Evolutionary conservation across 176 grass and related monocot genomes (phyloP).

Genomic region (Pontederia paniculata): DNA sequence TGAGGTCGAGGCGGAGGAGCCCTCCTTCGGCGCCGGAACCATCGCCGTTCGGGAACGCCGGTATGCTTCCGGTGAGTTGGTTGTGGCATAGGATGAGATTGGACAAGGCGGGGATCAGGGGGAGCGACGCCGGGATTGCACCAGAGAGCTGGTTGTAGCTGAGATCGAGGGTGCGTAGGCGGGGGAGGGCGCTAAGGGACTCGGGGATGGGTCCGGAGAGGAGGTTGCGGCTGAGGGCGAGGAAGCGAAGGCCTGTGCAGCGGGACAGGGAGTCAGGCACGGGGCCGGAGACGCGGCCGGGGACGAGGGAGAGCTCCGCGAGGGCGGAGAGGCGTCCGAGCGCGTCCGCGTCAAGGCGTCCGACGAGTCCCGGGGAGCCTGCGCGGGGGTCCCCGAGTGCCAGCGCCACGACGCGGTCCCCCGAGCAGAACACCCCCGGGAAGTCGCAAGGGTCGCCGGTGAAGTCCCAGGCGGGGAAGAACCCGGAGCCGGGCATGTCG

Average conservation of each 20-base stretch:
- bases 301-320: slow-evolving; percentile 7
- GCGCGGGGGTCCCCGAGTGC: slow-evolving; percentile 10
- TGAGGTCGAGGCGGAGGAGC: slow-evolving; percentile 10
- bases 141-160: slow-evolving; percentile 13
- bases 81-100: slow-evolving; percentile 13
- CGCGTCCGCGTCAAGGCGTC: background rate
- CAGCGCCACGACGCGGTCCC: slow-evolving; percentile 5
- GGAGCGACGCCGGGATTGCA: background rate
- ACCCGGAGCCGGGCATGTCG: slow-evolving; percentile 7
- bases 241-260: slow-evolving; percentile 5
- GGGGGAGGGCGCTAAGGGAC: background rate
- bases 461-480: slow-evolving; percentile 10
- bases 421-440: background rate
- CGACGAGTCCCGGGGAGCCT: background rate
- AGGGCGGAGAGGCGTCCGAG: slow-evolving; percentile 10
- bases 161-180: slow-evolving; percentile 8
- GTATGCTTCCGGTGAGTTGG: background rate
- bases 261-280: background rate
- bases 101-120: background rate
- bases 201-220: slow-evolving; percentile 2
- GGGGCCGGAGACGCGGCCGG: slow-evolving; percentile 1
- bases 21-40: background rate
- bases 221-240: slow-evolving; percentile 10
- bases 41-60: background rate
- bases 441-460: slow-evolving; percentile 5